A percentile compares a stretch with the other conserved stretches of the same genome.
phyloP scores from a whole-genome alignment of 2,329 filamentous ascomycete genomes.

The Gaeumannomyces tritici region DNA sequence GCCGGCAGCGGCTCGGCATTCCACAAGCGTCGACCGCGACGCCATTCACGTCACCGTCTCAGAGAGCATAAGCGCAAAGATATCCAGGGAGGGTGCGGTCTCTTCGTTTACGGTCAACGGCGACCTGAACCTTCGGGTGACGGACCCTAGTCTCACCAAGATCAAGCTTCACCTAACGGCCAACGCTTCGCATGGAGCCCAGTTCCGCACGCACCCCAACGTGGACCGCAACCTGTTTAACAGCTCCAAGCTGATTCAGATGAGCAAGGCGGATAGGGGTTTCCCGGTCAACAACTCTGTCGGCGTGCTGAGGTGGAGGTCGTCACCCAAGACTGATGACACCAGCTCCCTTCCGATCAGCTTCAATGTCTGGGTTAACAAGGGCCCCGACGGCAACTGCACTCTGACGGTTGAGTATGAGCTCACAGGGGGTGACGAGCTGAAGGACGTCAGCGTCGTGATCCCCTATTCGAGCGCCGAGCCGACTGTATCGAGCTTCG shows the following conservation, averaged over 20 bases:
- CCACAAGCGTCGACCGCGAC: slow-evolving; percentile 67
- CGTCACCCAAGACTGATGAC: slow-evolving; percentile 72
- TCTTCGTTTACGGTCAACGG: slow-evolving; percentile 85
- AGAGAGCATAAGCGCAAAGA: slow-evolving; percentile 81
- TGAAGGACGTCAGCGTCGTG: slow-evolving; percentile 77
- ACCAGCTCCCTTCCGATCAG: slow-evolving; percentile 78
- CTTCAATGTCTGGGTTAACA: slow-evolving; percentile 97
- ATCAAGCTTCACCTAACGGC: slow-evolving; percentile 76
- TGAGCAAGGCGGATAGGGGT: slow-evolving; percentile 76
- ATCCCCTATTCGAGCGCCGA: slow-evolving; percentile 83
- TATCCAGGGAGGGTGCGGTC: slow-evolving; percentile 79
- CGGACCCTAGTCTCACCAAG: slow-evolving; percentile 82
- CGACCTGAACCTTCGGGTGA: slow-evolving; percentile 83
- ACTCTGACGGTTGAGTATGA: slow-evolving; percentile 96
- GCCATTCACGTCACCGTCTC: slow-evolving; percentile 81
- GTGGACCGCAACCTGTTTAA: slow-evolving; percentile 87
- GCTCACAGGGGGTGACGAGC: slow-evolving; percentile 65
- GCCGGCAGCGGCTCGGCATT: slow-evolving; percentile 42
- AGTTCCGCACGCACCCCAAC: slow-evolving; percentile 94
- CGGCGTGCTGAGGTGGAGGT: slow-evolving; percentile 87
- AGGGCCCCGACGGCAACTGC: slow-evolving; percentile 68
- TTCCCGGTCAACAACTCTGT: slow-evolving; percentile 95
- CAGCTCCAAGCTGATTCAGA: slow-evolving; percentile 73
- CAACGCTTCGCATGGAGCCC: slow-evolving; percentile 69
- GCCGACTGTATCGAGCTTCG: slow-evolving; percentile 83